phyloP scores from a whole-genome alignment of 495 filamentous ascomycete genomes.

The Trichoderma asperelloides region DNA sequence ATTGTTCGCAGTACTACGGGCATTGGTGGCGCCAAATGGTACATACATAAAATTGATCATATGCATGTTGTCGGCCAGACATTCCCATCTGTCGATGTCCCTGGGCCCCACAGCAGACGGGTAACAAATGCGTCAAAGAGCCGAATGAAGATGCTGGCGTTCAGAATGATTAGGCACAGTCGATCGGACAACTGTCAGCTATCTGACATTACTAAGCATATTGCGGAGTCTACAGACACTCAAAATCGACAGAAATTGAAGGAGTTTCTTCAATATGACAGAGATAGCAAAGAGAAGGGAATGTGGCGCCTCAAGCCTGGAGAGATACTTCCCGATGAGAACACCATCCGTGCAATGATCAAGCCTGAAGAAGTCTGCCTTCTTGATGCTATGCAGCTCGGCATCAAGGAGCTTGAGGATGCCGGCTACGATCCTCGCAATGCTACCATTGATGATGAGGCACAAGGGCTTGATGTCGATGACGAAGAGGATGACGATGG shows the following conservation, averaged over 20 bases:
- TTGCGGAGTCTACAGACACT: constrained; percentile 82
- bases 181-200: constrained; percentile 64
- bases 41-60: constrained; percentile 78
- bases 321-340: constrained; percentile 66
- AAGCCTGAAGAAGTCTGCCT: constrained; percentile 92
- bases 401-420: constrained; percentile 71
- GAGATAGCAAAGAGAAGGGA: constrained; percentile 56
- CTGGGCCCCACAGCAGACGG: constrained; percentile 83
- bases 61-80: constrained; percentile 84
- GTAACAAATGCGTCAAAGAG: constrained; percentile 93
- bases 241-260: constrained; percentile 95
- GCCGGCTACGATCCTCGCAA: constrained; percentile 63
- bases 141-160: constrained; percentile 89
- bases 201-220: constrained; percentile 74
- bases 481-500: constrained; percentile 40
- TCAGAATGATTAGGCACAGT: constrained; percentile 57
- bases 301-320: constrained; percentile 63
- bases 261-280: constrained; percentile 85
- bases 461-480: constrained; percentile 10
- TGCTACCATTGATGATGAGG: constrained; percentile 46
- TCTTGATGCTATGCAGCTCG: constrained; percentile 94
- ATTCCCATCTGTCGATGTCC: constrained; percentile 84
- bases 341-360: constrained; percentile 72
- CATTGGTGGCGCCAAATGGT: constrained; percentile 63
- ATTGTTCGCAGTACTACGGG: constrained; percentile 71